These are phyloP conservation scores for Periconia digitata DNA, from an alignment of 2,329 filamentous ascomycete genomes.

Conservation along the genomic window DNA sequence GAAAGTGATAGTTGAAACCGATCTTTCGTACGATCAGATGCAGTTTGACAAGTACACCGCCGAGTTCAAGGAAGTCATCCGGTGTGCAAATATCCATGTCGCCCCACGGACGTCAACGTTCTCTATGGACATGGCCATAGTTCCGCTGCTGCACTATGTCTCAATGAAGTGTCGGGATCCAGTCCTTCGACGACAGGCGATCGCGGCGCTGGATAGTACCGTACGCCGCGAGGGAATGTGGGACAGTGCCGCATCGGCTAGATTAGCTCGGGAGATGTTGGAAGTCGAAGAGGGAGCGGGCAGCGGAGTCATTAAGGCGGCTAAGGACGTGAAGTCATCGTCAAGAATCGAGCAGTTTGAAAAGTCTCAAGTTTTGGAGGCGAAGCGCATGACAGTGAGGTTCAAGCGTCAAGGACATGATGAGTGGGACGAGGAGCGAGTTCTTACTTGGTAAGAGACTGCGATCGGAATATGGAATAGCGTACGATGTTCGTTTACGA, in stretches of 20 bases:
- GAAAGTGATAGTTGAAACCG: neutral
- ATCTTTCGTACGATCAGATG: neutral
- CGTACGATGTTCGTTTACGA: too few relatives aligned
- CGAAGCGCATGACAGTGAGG: neutral
- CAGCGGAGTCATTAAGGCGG: neutral
- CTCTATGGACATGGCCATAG: neutral
- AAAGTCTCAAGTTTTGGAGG: neutral
- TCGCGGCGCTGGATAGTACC: neutral
- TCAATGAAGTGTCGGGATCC: neutral
- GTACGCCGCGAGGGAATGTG: neutral
- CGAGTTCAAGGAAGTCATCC: neutral
- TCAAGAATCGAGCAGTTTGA: neutral
- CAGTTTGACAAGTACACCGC: neutral
- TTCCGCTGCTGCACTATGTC: neutral
- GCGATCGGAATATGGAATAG: neutral
- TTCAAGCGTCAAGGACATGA: neutral
- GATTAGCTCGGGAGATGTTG: neutral
- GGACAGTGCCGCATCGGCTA: neutral
- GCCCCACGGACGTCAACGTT: neutral
- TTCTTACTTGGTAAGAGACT: neutral
- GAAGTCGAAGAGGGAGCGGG: neutral
- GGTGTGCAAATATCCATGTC: neutral
- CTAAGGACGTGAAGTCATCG: neutral
- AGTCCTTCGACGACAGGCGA: neutral
- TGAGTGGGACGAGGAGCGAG: neutral